A percentile compares a stretch with the other conserved stretches of the same genome.
phyloP scores from a whole-genome alignment of 148 eudicot genomes.

The Salicornia ramosissima region DNA sequence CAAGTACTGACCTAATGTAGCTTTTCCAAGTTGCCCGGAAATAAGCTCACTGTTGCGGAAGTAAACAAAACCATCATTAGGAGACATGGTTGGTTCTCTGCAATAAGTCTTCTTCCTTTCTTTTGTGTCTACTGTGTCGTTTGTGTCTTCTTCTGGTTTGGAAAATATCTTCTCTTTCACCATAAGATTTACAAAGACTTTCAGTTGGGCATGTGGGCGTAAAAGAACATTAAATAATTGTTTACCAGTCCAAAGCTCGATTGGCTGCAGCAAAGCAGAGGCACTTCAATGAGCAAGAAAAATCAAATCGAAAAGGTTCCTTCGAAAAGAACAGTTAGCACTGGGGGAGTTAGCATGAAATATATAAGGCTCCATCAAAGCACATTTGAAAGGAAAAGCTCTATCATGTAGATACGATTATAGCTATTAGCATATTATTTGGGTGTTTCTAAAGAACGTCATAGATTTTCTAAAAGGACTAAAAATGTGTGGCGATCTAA shows the following conservation, averaged over 20 bases:
- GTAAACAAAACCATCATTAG: slow-evolving; percentile 82
- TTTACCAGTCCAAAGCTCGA: slow-evolving; percentile 98
- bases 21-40: slow-evolving; percentile 93
- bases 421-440: no score
- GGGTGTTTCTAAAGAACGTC: no score
- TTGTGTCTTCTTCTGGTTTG: slow-evolving; percentile 34
- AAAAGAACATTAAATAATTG: slow-evolving; percentile 77
- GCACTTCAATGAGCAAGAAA: slow-evolving; percentile 6
- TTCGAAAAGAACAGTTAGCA: no score
- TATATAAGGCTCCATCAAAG: not conserved
- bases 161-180: slow-evolving; percentile 66
- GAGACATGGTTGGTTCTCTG: slow-evolving; percentile 67
- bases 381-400: not conserved
- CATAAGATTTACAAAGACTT: slow-evolving; percentile 82
- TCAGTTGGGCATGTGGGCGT: slow-evolving; percentile 76
- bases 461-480: not conserved
- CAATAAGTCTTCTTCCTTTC: slow-evolving; percentile 29
- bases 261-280: slow-evolving; percentile 59
- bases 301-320: not conserved
- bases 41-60: slow-evolving; percentile 89
- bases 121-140: no score
- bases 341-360: no score
- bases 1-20: slow-evolving; percentile 71
- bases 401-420: no score
- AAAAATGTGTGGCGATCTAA: not conserved